Base-by-base conservation (phyloP, 2,329 filamentous ascomycete genomes). In the Neopestalotiopsis sp. region DNA sequence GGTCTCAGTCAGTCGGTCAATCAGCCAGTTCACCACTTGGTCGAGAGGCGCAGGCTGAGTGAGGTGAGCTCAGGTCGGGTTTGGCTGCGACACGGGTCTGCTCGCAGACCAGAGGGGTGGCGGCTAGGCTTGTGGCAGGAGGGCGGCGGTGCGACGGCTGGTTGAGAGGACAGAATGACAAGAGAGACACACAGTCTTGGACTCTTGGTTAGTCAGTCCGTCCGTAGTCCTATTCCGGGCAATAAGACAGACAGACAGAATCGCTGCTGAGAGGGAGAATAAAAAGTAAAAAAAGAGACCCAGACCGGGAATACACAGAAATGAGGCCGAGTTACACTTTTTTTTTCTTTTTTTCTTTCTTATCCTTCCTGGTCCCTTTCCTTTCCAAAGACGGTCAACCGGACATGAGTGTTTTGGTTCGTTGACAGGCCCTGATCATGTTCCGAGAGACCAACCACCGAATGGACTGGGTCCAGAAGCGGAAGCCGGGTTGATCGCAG, bases 371-470 rank as follows among this genome's bases (percentile, higher is more conserved):
- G 9, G 14, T 6, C 14, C 20, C 20, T 14, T 56, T 56, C 14
- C 49, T 10, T 59, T 68, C 66, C 63, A 52, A 70, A 71, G 69
- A 69, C 65, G 40, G n/a, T 70, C 69, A 69, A 69, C 71, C 70
- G 72, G 69, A 71, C 71, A 71, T 70, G 69, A 69, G 24, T 59
- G 30, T 59, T n/a, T 52, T 52, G 45, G 45, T 52, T 52, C 45
- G 45, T 52, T 52, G 45, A 52, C 32, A 34, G 24, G 30, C 14
- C 59, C 59, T 38, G 59, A 20, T 62, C 59, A 62, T 62, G 59
- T 62, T 52, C 59, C 30, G 30, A 74, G 72, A 73, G 74, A 72
- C 75, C 75, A 77, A 76, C 75, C 75, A 77, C 72, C 71, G 71
- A 70, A 70, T 66, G 72, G 73, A 68, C 69, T 74, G 52, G 52